A percentile compares a stretch with the other conserved stretches of the same genome.
phyloP scores from a whole-genome alignment of 2,329 filamentous ascomycete genomes.

The Aspergillus flavus region DNA sequence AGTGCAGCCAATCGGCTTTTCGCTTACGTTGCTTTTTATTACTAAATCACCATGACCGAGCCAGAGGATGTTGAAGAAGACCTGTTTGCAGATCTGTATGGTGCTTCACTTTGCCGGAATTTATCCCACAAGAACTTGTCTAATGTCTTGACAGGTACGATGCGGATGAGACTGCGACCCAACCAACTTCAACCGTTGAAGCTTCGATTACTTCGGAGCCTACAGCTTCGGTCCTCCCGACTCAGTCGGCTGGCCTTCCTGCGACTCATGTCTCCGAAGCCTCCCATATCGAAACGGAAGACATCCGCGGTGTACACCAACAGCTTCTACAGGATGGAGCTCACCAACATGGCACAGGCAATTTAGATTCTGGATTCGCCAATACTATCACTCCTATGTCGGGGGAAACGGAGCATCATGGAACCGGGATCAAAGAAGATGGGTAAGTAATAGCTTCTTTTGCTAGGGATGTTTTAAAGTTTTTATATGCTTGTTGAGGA shows the following conservation, averaged over 20 bases:
- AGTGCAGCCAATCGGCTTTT: conserved; percentile 2
- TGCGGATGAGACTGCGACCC: conserved; percentile 60
- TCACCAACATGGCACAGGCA: conserved; percentile 31
- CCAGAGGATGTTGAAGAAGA: conserved; percentile 85
- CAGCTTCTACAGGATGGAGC: conserved; percentile 25
- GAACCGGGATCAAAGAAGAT: conserved; percentile 75
- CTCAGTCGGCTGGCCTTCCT: conserved; percentile 35
- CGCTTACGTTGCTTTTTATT: conserved; percentile 10
- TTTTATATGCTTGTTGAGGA: not conserved
- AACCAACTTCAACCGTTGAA: conserved; percentile 31
- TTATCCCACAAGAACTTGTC: conserved; percentile 5
- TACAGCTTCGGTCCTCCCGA: conserved; percentile 33
- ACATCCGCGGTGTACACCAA: conserved; percentile 25
- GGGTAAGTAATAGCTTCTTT: conserved; percentile 69
- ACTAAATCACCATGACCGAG: conserved; percentile 67
- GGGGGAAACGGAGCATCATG: conserved; percentile 38
- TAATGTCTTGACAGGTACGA: conserved; percentile 59
- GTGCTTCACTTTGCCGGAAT: not conserved
- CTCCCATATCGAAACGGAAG: conserved; percentile 31
- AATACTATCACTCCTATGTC: conserved; percentile 22
- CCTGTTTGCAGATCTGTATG: conserved; percentile 93
- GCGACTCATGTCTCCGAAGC: conserved; percentile 35
- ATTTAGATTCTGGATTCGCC: conserved; percentile 27
- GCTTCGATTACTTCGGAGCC: conserved; percentile 43
- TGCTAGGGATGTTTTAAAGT: not conserved